Percentiles rank a stretch among this genome's conserved stretches.
phyloP scores from a whole-genome alignment of 2,329 filamentous ascomycete genomes.

The Pseudopithomyces chartarum region DNA sequence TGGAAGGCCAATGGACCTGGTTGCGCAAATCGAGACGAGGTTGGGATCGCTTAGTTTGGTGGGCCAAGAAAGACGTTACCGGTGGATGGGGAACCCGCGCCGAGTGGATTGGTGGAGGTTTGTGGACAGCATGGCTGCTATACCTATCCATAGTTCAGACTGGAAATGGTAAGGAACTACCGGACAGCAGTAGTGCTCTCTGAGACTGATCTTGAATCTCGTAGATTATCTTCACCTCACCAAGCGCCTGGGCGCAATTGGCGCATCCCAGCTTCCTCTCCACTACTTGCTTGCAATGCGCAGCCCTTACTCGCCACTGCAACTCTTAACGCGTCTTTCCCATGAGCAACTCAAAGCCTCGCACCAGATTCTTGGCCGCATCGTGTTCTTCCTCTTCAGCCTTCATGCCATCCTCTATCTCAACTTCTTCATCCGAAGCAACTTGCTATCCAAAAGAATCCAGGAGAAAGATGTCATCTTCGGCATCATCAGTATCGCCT shows the following conservation, averaged over 20 bases:
- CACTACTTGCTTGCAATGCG: slow-evolving; percentile 63
- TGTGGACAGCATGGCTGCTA: slow-evolving; percentile 60
- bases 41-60: slow-evolving; percentile 45
- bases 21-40: slow-evolving; percentile 24
- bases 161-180: slow-evolving; percentile 56
- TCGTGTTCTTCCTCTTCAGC: slow-evolving; percentile 57
- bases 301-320: slow-evolving; percentile 56
- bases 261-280: slow-evolving; percentile 62
- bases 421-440: slow-evolving; percentile 60
- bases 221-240: slow-evolving; percentile 68
- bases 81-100: slow-evolving; percentile 56
- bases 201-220: not conserved
- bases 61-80: slow-evolving; percentile 52
- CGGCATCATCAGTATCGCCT: slow-evolving; percentile 55
- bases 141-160: slow-evolving; percentile 57
- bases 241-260: slow-evolving; percentile 65
- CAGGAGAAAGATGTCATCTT: slow-evolving; percentile 62
- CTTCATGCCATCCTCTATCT: slow-evolving; percentile 62
- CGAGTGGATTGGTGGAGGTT: slow-evolving; percentile 53
- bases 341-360: slow-evolving; percentile 61
- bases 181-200: not conserved
- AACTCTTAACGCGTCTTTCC: slow-evolving; percentile 57
- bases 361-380: slow-evolving; percentile 63
- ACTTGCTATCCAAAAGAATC: slow-evolving; percentile 58
- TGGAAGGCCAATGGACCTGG: slow-evolving; percentile 29